phyloP scores from a whole-genome alignment of 176 grass and related monocot species.

The Phoenix dactylifera region DNA sequence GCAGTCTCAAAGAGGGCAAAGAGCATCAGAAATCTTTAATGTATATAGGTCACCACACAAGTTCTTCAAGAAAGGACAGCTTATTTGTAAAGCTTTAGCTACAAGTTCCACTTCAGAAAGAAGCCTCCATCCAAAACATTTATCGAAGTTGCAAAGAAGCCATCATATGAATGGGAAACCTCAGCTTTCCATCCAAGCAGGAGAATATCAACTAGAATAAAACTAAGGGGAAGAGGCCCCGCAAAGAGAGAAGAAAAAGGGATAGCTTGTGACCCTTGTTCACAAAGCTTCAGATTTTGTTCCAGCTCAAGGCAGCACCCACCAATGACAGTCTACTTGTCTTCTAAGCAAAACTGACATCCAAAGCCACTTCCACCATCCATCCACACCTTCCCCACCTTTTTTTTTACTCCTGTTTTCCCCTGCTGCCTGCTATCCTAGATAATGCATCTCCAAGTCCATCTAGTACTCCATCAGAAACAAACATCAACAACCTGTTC shows the following conservation, averaged over 20 bases:
- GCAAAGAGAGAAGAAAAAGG: conserved; percentile 11
- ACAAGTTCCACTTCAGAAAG: conserved; percentile 16
- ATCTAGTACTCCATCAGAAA: conserved; percentile 20
- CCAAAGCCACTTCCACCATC: conserved; percentile 61
- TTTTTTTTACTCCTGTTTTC: conserved; percentile 16
- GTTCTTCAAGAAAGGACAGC: conserved; percentile 17
- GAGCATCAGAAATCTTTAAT: background rate
- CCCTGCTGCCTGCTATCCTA: background rate
- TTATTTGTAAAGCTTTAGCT: conserved; percentile 23
- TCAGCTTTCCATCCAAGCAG: conserved; percentile 14
- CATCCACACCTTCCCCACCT: conserved; percentile 16
- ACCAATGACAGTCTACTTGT: conserved; percentile 69
- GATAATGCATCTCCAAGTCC: too few species aligned
- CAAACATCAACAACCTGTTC: conserved; percentile 1
- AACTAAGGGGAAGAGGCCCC: background rate
- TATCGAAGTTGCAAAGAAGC: conserved; percentile 39
- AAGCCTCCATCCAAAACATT: conserved; percentile 13
- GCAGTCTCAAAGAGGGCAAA: conserved; percentile 26
- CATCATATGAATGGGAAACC: conserved; percentile 42
- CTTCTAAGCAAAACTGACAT: conserved; percentile 94
- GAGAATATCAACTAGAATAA: background rate
- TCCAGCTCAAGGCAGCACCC: conserved; percentile 52
- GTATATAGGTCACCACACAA: too few species aligned
- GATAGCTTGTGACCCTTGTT: conserved; percentile 24
- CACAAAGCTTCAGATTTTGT: conserved; percentile 44